Conservation (phyloP, 2,329 filamentous ascomycete genomes). For the Penicillium olsonii region DNA sequence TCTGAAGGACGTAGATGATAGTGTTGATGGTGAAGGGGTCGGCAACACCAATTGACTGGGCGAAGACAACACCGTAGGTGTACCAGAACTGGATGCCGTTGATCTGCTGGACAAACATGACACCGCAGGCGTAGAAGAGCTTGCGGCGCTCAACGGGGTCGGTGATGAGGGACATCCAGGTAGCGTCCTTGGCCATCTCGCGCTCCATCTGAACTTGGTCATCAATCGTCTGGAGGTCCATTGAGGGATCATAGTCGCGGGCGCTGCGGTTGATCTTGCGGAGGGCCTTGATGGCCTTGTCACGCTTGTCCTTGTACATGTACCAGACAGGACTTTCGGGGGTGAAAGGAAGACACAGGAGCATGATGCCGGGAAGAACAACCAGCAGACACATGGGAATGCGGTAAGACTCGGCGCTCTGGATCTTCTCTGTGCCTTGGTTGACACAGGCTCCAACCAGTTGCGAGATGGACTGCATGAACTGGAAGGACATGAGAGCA, state of each 20-base stretch:
- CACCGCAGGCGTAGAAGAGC: conserved; percentile 48
- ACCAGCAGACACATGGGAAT: conserved; percentile 31
- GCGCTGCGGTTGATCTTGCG: conserved; percentile 36
- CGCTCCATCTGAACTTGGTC: conserved; percentile 25
- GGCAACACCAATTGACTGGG: conserved; percentile 43
- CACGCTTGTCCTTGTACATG: conserved; percentile 27
- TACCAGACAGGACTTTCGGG: conserved; percentile 37
- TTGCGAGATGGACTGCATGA: conserved; percentile 32
- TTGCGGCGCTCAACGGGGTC: conserved; percentile 52
- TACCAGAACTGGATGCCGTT: conserved; percentile 54
- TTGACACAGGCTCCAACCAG: conserved; percentile 31
- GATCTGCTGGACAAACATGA: conserved; percentile 52
- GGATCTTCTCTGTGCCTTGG: conserved; percentile 30
- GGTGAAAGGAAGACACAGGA: conserved; percentile 26
- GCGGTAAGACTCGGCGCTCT: conserved; percentile 25
- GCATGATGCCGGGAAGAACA: conserved; percentile 26
- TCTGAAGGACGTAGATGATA: conserved; percentile 47
- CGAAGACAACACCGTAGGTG: conserved; percentile 48
- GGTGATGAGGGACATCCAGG: conserved; percentile 43
- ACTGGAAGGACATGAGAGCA: conserved; percentile 33
- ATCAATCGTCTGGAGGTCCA: conserved; percentile 27
- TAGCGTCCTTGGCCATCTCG: conserved; percentile 30
- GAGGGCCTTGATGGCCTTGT: conserved; percentile 35
- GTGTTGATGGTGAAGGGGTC: conserved; percentile 47
- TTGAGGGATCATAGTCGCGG: conserved; percentile 30